Conservation (phyloP, 257 asterid genomes). For the Striga asiatica region DNA sequence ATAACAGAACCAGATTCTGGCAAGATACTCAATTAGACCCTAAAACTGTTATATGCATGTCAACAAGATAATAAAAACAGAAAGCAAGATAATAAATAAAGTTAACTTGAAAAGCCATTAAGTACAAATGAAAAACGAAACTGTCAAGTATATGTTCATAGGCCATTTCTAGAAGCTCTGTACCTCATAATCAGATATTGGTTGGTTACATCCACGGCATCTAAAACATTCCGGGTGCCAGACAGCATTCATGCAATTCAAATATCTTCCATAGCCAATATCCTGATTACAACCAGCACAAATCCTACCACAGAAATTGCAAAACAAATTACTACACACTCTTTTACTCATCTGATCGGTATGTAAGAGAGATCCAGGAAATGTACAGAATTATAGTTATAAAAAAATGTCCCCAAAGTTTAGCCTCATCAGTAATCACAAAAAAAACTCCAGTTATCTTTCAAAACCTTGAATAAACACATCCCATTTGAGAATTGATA, state of each 20-base stretch:
- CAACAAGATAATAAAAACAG: no score
- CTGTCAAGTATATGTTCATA: not conserved
- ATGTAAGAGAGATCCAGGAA: no score
- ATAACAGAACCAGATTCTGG: no score
- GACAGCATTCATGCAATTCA: conserved; percentile 86
- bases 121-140: not conserved
- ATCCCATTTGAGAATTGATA: not conserved
- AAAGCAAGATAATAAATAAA: no score
- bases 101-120: not conserved
- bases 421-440: not conserved
- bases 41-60: no score
- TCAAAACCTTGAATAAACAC: not conserved
- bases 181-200: conserved; percentile 93
- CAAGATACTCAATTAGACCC: no score
- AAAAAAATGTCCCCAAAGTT: not conserved
- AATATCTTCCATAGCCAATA: conserved; percentile 76
- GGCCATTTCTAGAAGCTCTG: not conserved
- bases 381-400: no score
- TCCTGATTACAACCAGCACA: conserved; percentile 88
- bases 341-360: no score
- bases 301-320: conserved; percentile 38
- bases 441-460: not conserved
- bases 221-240: conserved; percentile 99
- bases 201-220: conserved; percentile 85
- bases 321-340: not conserved